Base-by-base conservation (phyloP, 2,329 filamentous ascomycete genomes). In the Magnaporthiopsis rhizophila region DNA sequence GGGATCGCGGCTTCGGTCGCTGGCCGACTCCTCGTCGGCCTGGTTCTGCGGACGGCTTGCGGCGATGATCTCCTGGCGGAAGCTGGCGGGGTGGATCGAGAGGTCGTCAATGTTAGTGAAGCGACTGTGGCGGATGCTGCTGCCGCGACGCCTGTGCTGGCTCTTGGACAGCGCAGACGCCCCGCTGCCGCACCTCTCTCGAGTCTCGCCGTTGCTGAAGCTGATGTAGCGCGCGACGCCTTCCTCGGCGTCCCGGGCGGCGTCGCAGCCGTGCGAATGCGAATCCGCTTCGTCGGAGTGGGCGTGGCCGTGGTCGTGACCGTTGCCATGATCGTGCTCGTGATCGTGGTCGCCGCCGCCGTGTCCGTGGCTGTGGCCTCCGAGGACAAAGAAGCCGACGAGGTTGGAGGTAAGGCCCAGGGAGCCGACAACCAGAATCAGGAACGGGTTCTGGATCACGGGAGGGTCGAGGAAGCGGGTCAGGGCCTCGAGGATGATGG, bases 401-500 rank as follows among this genome's bases (percentile, higher is more conserved):
- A 98, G 83, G 72, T 99, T 99, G 38, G 93, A 97, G 9, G 87
- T 82, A 18, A 99, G 84, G 62, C 95, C 95, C 65, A 91, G 83
- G 67, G 84, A 92, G 57, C 95, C 95, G 62, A 99, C 95, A 67
- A 95, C 88, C 65, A 97, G 86, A 69, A 99, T 92, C 53, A 99
- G 83, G 70, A 89, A 84, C 1, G 95, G 93, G 71, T 96, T 91
- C 62, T 82, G 82, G 72, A 99, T 93, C 73, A 90, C 87, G 71
- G 94, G 93, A 9, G 93, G 92, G 71, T 98, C 92, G 72, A 98
- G 84, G 70, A 99, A 90, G 72, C 95, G 89, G 71, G 93, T 92
- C 66, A 97, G 85, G 21, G 95, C 95, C 77, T 99, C 95, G 71
- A 99, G 87, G 72, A 98, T 90, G 76, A 99, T 99, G 62, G 94